Evolutionary conservation across 1,139 yeast species (phyloP).

Genomic region (Yamadazyma epiphylla): DNA sequence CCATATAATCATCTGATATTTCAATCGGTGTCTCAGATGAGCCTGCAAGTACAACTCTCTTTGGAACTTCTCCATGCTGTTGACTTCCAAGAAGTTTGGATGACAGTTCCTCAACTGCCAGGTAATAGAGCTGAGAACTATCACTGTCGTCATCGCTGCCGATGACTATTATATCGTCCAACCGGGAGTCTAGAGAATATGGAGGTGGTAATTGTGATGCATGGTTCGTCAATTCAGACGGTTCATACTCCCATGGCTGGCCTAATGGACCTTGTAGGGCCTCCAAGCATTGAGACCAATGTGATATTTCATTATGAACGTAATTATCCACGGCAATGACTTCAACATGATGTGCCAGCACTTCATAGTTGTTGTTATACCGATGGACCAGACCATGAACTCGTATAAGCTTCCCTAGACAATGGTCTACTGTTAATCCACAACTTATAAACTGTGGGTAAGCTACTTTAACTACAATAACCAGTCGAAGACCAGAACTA

Average conservation of each 20-base stretch:
- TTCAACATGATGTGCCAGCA: neutral
- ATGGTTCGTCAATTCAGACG: slow-evolving; percentile 3
- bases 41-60: too few relatives aligned
- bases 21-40: too few relatives aligned
- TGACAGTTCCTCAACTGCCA: too few relatives aligned
- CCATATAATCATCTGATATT: too few relatives aligned
- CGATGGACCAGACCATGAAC: slow-evolving; percentile 5
- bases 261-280: slow-evolving; percentile 16
- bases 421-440: slow-evolving; percentile 9
- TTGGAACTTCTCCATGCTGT: too few relatives aligned
- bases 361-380: neutral
- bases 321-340: too few relatives aligned
- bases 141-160: too few relatives aligned
- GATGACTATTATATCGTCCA: too few relatives aligned
- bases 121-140: too few relatives aligned
- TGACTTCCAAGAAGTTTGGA: too few relatives aligned
- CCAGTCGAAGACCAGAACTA: slow-evolving; percentile 13
- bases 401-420: slow-evolving; percentile 12
- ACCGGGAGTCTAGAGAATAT: slow-evolving; percentile 4
- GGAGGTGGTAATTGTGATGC: slow-evolving; percentile 5
- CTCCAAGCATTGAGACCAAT: slow-evolving; percentile 31
- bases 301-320: slow-evolving; percentile 27
- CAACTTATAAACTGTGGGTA: slow-evolving; percentile 3
- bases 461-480: slow-evolving; percentile 8
- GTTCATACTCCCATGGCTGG: slow-evolving; percentile 22